Conservation (phyloP, 257 asterid species). For the Scutellaria minor region DNA sequence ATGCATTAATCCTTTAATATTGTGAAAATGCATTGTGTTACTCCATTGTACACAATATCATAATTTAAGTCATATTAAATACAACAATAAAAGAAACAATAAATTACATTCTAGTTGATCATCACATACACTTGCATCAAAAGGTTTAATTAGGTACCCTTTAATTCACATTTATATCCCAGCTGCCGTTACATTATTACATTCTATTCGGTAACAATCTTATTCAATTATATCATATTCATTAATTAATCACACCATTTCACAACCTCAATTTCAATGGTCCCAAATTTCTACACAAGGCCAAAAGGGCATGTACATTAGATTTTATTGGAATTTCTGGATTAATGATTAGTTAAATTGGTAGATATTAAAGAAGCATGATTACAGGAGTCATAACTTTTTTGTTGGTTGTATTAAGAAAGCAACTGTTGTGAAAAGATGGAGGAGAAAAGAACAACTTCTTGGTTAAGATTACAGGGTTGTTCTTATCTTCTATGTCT, state of each 20-base stretch:
- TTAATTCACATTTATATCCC: not conserved
- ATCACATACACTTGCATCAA: too few species aligned
- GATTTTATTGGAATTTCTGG: constrained; percentile 26
- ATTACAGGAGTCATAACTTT: not conserved
- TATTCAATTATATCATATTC: constrained; percentile 6
- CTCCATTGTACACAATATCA: too few species aligned
- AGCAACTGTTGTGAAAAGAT: constrained; percentile 29
- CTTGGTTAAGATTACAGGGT: constrained; percentile 37
- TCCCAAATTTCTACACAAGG: constrained; percentile 27
- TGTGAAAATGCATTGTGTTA: too few species aligned
- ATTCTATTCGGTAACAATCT: constrained; percentile 24
- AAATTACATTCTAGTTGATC: too few species aligned
- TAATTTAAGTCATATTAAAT: too few species aligned
- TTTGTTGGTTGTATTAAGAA: constrained; percentile 26
- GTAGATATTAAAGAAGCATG: constrained; percentile 21
- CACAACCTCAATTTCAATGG: constrained; percentile 28
- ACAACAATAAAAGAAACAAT: too few species aligned
- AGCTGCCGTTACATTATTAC: not conserved
- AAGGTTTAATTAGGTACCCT: not conserved
- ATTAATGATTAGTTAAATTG: constrained; percentile 31
- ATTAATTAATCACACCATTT: constrained; percentile 12
- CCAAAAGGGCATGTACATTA: constrained; percentile 24
- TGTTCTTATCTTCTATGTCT: constrained; percentile 33
- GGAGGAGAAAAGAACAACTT: constrained; percentile 23
- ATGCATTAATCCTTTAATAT: too few species aligned